Evolutionary conservation across 495 filamentous ascomycete species (phyloP), one percentile per base, ranked within the genome.

Genomic region (Penicillium lividum): DNA sequence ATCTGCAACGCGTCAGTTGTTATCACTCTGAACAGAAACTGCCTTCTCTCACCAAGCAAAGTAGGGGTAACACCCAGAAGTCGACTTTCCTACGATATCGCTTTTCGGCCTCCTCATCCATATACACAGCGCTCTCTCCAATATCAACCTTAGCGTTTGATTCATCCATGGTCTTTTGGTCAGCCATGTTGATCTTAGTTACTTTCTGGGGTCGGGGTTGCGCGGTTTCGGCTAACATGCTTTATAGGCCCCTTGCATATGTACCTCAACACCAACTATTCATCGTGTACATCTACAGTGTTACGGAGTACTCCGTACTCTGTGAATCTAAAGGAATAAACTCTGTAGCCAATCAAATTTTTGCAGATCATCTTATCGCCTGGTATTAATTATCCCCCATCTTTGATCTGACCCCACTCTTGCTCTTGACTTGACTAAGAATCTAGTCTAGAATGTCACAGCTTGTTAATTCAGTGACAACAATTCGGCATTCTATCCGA

Each of bases 1-100:
- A 86, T 86, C 68, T 73, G 40, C 15, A 0, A 15, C 1, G 11
- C 6, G 47, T 61, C 46, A 65, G 54, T 40, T 51, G 8, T 48
- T 3, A 18, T 8, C 3, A 40, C n/a, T n/a, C 38, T 5, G 31
- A 33, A 10, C 11, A 40, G 15, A 40, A 15, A 3, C n/a, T 1
- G 9, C 4, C 7, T n/a, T 50, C 2, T 11, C 18, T 40, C 56
- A 73, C 71, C 60, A 72, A 36, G 45, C 69, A 72, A 4, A 74
- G 56, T n/a, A 72, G n/a, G 0, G 69, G 71, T 28, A 74, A 55
- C n/a, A 70, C 57, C 28, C 54, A 68, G n/a, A 66, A 52, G 30
- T 73, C 71, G 50, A 71, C 64, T 53, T 71, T 73, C 31, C 31
- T 63, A 64, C 65, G 61, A 51, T 65, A 69, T 1, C 43, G 47